Conservation (phyloP, 768 basidiomycete species). For the Pulveroboletus sp. region DNA sequence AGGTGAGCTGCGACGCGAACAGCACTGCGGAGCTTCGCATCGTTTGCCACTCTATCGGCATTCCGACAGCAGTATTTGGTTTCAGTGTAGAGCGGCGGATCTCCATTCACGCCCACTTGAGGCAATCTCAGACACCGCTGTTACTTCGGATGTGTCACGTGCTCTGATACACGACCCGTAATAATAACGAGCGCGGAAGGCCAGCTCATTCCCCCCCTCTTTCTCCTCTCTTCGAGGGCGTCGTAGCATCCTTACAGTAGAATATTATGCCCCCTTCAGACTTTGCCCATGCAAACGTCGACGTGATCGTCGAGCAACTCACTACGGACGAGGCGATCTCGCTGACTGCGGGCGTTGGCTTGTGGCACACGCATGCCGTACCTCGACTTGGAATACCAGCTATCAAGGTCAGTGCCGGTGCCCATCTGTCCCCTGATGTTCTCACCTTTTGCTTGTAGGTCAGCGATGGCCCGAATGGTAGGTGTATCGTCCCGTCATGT, state of each 20-base stretch:
- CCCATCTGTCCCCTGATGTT: slow-evolving; percentile 2
- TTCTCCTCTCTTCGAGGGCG: slow-evolving; percentile 6
- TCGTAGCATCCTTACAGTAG: neutral
- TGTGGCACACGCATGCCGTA: slow-evolving; percentile 69
- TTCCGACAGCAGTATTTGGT: neutral
- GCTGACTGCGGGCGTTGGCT: slow-evolving; percentile 68
- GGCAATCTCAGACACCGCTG: slow-evolving; percentile 7
- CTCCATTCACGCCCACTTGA: slow-evolving; percentile 3
- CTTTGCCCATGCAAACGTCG: slow-evolving; percentile 59
- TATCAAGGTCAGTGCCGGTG: slow-evolving; percentile 44
- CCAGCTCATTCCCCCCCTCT: neutral
- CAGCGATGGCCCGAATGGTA: slow-evolving; percentile 78
- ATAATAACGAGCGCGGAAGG: neutral
- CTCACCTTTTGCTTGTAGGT: slow-evolving; percentile 37
- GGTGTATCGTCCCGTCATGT: slow-evolving; percentile 12
- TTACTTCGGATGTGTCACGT: slow-evolving; percentile 16
- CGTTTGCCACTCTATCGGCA: neutral
- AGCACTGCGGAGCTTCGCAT: neutral
- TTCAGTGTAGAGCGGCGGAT: neutral
- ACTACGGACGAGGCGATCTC: slow-evolving; percentile 72
- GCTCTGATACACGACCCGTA: slow-evolving; percentile 1
- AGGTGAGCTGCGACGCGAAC: neutral
- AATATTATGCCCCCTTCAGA: slow-evolving; percentile 58
- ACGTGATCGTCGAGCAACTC: slow-evolving; percentile 57
- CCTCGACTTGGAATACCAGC: slow-evolving; percentile 66